phyloP scores from a whole-genome alignment of 208 protist species.

The Leishmania martiniquensis region DNA sequence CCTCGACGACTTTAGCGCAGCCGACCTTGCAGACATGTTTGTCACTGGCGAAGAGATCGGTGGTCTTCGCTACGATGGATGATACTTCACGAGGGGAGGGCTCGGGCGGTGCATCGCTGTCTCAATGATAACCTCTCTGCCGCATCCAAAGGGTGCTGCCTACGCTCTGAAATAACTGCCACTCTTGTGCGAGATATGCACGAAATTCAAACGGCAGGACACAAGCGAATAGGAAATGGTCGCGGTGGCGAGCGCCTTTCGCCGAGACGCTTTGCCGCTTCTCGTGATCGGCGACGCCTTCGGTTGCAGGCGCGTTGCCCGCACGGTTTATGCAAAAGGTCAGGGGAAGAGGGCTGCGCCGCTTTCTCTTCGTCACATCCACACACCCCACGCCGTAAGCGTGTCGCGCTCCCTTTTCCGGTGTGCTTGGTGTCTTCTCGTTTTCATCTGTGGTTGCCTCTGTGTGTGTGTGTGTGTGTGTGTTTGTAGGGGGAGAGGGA shows the following conservation, averaged over 20 bases:
- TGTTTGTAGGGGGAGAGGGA: not conserved
- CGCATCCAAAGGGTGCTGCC: not conserved
- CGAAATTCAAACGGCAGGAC: not conserved
- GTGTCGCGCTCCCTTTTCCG: too few relatives aligned
- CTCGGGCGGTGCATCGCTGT: not conserved
- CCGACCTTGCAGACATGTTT: slow-evolving; percentile 55
- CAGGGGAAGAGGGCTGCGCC: too few relatives aligned
- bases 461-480: too few relatives aligned
- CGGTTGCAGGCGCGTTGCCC: not conserved
- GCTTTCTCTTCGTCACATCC: not conserved
- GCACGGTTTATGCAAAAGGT: not conserved
- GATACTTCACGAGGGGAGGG: not conserved
- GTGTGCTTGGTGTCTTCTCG: too few relatives aligned
- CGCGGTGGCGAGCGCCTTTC: too few relatives aligned
- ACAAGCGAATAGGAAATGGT: not conserved
- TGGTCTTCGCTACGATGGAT: slow-evolving; percentile 44
- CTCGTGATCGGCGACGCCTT: not conserved
- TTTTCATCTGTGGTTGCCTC: too few relatives aligned
- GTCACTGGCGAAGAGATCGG: slow-evolving; percentile 66
- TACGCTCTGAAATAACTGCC: not conserved
- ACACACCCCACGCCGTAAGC: too few relatives aligned
- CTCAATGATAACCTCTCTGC: not conserved
- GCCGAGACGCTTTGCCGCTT: not conserved
- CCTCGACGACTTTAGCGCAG: slow-evolving; percentile 33
- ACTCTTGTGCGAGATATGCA: not conserved